Conservation (phyloP, 2,329 filamentous ascomycete genomes). For the Myotisia sp. region DNA sequence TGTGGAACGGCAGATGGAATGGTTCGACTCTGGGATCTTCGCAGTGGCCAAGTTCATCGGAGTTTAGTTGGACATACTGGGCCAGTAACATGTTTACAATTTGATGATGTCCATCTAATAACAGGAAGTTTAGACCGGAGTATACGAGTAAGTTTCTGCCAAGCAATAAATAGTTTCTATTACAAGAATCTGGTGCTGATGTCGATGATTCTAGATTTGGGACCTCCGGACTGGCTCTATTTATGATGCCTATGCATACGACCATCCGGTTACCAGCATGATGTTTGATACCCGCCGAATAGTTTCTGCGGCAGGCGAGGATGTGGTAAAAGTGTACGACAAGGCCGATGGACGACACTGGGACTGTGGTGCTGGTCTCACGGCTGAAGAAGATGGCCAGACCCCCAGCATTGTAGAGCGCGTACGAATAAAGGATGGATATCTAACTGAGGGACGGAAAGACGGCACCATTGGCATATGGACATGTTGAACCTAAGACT, state of each 20-base stretch:
- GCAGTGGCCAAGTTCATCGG: slow-evolving; percentile 91
- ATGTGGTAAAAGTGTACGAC: slow-evolving; percentile 95
- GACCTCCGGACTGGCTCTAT: slow-evolving; percentile 93
- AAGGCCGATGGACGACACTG: slow-evolving; percentile 92
- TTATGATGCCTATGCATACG: slow-evolving; percentile 90
- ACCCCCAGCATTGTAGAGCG: slow-evolving; percentile 60
- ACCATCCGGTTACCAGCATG: slow-evolving; percentile 83
- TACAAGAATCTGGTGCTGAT: slow-evolving; percentile 10
- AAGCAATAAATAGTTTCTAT: not conserved
- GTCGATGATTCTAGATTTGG: slow-evolving; percentile 60
- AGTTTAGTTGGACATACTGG: slow-evolving; percentile 93
- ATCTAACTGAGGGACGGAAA: slow-evolving; percentile 75
- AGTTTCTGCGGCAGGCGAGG: slow-evolving; percentile 75
- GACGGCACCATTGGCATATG: slow-evolving; percentile 85
- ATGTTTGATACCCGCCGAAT: slow-evolving; percentile 91
- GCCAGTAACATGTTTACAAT: slow-evolving; percentile 84
- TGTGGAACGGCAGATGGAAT: slow-evolving; percentile 96
- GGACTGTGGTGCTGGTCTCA: slow-evolving; percentile 80
- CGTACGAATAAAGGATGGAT: slow-evolving; percentile 85
- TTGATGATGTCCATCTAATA: slow-evolving; percentile 88
- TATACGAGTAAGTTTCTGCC: slow-evolving; percentile 57
- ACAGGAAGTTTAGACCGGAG: slow-evolving; percentile 87
- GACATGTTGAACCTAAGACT: slow-evolving; percentile 46
- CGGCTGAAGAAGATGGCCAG: slow-evolving; percentile 49
- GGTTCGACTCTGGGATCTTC: slow-evolving; percentile 91